Base-by-base conservation (phyloP, 306 rosid species). In the Myrica gale region DNA sequence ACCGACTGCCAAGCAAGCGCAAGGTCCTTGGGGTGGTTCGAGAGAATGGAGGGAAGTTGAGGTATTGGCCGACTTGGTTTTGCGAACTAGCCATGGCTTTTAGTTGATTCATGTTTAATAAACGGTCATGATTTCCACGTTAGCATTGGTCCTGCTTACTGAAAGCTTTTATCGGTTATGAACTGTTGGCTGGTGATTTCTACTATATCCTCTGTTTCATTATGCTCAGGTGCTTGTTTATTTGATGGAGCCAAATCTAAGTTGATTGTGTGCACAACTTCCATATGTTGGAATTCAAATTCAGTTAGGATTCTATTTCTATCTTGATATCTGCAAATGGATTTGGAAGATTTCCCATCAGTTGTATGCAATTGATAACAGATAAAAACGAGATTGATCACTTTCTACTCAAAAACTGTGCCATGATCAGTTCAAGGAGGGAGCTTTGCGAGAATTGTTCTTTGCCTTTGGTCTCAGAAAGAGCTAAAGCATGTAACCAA, bases 21-120 rank as follows among this genome's bases (percentile, higher is more conserved):
- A 89, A 73, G 89, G 80, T 70, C 80, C 73, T 1, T 90, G 92
- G 98, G 89, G 91, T 86, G 88, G 84, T 78, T 85, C 85, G 20
- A 39, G 65, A 43, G 90, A 89, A 70, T 95, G 99, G 97, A 92
- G 74, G 82, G 93, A 95, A 88, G 86, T 95, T 50, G 99, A 92
- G 99, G 99, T 88, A 61, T 57, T 65, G 17, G 43, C 50, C 74
- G 21, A 9, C 46, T 75, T 44, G 42, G 26, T 52, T 54, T 45
- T 68, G n/a, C 46, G 39, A 16, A n/a, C 39, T 63, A 5, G 50
- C 68, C 55, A 32, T 72, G 51, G 26, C 0, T 41, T 68, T n/a
- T 62, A 42, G 1, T 41, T 77, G 42, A 26, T 76, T 32, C 21
- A 52, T 68, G 74, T 72, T 57, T 70, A 52, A 47, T 67, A 43